A percentile compares a stretch with the other conserved stretches of the same genome.
Conservation (phyloP, 306 rosid genomes). For the Arachis hypogaea region DNA sequence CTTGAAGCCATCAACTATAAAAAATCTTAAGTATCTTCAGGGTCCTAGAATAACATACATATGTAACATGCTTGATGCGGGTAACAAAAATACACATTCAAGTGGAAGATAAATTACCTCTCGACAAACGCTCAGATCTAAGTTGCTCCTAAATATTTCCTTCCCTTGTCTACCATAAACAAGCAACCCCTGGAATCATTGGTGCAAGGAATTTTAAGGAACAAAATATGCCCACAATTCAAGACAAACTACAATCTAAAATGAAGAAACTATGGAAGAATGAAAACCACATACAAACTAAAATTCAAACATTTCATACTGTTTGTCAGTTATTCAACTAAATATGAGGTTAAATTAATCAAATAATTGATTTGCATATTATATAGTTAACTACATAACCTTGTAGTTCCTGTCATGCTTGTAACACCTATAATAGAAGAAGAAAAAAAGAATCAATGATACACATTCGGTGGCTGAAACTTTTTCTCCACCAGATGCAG, state of each 20-base stretch:
- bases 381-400: conserved; percentile 1
- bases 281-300: conserved; percentile 12
- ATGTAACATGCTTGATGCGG: neutral
- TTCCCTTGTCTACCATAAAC: conserved; percentile 90
- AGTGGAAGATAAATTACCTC: conserved; percentile 59
- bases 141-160: conserved; percentile 81
- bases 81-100: neutral
- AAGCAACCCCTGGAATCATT: conserved; percentile 81
- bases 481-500: conserved; percentile 17
- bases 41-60: neutral
- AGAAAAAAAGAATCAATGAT: neutral
- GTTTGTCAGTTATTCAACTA: conserved; percentile 12
- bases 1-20: conserved; percentile 7
- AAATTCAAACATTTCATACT: conserved; percentile 17
- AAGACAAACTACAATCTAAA: conserved; percentile 14
- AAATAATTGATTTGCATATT: neutral
- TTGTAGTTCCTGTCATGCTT: neutral
- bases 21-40: too few species aligned
- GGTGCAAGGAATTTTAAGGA: conserved; percentile 34
- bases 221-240: conserved; percentile 2
- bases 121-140: conserved; percentile 73
- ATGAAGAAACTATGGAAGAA: conserved; percentile 25
- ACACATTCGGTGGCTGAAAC: neutral
- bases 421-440: neutral
- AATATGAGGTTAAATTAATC: conserved; percentile 1